These are phyloP conservation scores for Diaporthe caulivora DNA, from an alignment of 2,329 filamentous ascomycete genomes.

Conservation along the genomic window DNA sequence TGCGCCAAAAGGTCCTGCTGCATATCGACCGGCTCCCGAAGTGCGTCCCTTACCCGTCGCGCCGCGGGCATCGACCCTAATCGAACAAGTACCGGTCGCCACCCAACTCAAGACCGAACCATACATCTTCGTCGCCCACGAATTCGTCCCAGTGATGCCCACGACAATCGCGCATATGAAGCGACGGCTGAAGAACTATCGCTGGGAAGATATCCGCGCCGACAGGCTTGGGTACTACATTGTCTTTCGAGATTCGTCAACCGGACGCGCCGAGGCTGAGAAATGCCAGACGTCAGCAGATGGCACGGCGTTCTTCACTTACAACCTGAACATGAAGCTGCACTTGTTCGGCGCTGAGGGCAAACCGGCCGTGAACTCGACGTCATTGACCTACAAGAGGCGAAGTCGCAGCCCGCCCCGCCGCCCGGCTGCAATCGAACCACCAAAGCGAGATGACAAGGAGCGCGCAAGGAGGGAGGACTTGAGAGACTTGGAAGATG, in stretches of 20 bases:
- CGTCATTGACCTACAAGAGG: conserved; percentile 45
- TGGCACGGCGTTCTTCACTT: conserved; percentile 89
- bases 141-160: conserved; percentile 86
- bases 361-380: conserved; percentile 47
- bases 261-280: conserved; percentile 83
- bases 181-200: conserved; percentile 86
- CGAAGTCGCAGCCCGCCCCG: conserved; percentile 54
- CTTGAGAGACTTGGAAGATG: conserved; percentile 86
- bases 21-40: conserved; percentile 55
- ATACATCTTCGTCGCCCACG: conserved; percentile 90
- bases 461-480: conserved; percentile 78
- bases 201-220: conserved; percentile 83
- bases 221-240: conserved; percentile 93
- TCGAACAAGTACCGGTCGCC: conserved; percentile 57
- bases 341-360: conserved; percentile 57
- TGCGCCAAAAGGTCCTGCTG: conserved; percentile 87
- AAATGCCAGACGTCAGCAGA: conserved; percentile 84
- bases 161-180: conserved; percentile 91
- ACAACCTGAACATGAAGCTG: conserved; percentile 90
- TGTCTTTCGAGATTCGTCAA: conserved; percentile 83
- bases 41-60: conserved; percentile 41
- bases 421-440: conserved; percentile 52
- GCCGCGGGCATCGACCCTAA: conserved; percentile 35
- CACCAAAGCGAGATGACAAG: conserved; percentile 73
- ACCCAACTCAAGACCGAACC: conserved; percentile 81